Evolutionary conservation across 805 yeast genomes (phyloP), one percentile per base, ranked within the genome.

Genomic region (Kodamaea sagamina): DNA sequence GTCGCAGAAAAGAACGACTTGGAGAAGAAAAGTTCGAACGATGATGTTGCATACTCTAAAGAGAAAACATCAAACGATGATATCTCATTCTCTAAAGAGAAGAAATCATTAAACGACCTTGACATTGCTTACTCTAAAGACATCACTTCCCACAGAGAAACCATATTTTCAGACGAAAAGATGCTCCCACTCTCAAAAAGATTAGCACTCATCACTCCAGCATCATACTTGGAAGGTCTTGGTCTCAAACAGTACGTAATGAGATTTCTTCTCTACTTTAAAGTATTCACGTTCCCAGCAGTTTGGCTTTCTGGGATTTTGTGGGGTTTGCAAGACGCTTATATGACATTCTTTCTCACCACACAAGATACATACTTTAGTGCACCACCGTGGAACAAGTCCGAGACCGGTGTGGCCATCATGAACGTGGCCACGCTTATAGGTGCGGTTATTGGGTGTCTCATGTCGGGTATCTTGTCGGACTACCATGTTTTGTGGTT

Each of bases 171-270:
- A n/a, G 26, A 26, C 17, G 37, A 48, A 12, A 49, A 47, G 29
- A n/a, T 46, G 38, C 8, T 4, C n/a, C 47, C 51, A 4, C 47
- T 31, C 47, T 11, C 9, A 31, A 25, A 53, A 39, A 51, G 58
- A 42, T 60, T 67, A 38, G 60, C 60, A 15, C 17, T 69, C 28
- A 61, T 70, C 46, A 67, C 71, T 8, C 61, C 55, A 9, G 63
- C 70, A 10, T 56, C 70, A 17, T 63, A 64, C 47, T 50, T 67
- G 34, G 50, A 56, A 31, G 74, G 75, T 2, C 52, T 54, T 8
- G 75, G 74, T 1, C 50, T 70, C 49, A 67, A 61, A 47, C 75
- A 72, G 48, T 76, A 75, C 50, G 46, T 68, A 31, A 55, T 51
- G 45, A 54, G 73, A 24, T 54, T 76, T 12, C n/a, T 43, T 6